Percentiles rank a stretch among this genome's conserved stretches.
Evolutionary conservation across 495 filamentous ascomycete species (phyloP).

Genomic region (Aspergillus diversus): DNA sequence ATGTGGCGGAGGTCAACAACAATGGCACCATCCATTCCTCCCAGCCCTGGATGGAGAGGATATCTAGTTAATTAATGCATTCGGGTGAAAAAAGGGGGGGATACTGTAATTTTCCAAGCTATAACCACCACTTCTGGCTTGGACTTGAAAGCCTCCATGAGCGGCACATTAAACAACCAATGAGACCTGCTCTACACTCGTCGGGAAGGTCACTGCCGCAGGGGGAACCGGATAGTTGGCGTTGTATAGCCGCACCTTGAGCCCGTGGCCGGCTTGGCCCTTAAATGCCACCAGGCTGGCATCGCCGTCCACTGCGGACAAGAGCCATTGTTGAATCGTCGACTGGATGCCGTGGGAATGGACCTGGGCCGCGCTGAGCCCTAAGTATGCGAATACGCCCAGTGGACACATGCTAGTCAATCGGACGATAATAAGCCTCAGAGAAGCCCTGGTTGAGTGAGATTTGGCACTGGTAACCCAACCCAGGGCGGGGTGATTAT

Average conservation of each 20-base stretch:
- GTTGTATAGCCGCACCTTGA: constrained; percentile 55
- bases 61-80: background rate
- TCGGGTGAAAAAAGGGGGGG: background rate
- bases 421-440: too few species aligned
- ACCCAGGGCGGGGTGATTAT: too few species aligned
- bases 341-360: background rate
- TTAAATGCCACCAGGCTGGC: constrained; percentile 27
- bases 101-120: constrained; percentile 65
- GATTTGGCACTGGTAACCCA: too few species aligned
- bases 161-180: constrained; percentile 62
- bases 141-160: constrained; percentile 59
- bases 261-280: constrained; percentile 21
- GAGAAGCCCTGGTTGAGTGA: too few species aligned
- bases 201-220: constrained; percentile 63
- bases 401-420: too few species aligned
- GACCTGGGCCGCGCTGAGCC: background rate
- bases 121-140: constrained; percentile 73
- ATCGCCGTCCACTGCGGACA: constrained; percentile 24
- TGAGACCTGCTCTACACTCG: constrained; percentile 59
- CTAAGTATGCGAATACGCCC: too few species aligned
- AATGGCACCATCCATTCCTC: constrained; percentile 45
- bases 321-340: constrained; percentile 24
- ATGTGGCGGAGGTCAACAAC: constrained; percentile 50
- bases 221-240: constrained; percentile 63
- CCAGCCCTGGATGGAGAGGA: constrained; percentile 14